phyloP scores from a whole-genome alignment of 2,329 filamentous ascomycete genomes.

The Elsinoe fawcettii region DNA sequence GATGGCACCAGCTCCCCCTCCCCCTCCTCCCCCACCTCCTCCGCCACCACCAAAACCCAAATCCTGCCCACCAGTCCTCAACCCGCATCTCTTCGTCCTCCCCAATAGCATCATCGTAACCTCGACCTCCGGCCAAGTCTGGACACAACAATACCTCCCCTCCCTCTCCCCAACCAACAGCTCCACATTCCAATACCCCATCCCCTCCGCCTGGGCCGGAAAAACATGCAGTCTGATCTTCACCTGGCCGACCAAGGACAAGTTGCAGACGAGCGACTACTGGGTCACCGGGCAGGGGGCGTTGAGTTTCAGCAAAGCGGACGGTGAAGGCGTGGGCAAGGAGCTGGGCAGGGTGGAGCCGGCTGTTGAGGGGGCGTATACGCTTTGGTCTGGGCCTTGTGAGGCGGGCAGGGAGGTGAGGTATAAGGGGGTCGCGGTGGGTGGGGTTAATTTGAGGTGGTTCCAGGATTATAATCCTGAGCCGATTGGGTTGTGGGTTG shows the following conservation, averaged over 20 bases:
- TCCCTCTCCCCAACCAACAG: constrained; percentile 32
- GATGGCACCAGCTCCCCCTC: not conserved
- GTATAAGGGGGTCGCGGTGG: not conserved
- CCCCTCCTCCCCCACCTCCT: not conserved
- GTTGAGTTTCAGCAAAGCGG: constrained; percentile 24
- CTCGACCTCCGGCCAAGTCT: constrained; percentile 7
- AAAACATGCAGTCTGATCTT: constrained; percentile 43
- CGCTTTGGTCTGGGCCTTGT: not conserved
- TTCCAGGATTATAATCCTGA: constrained; percentile 12
- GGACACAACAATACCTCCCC: constrained; percentile 28
- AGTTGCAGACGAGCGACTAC: constrained; percentile 31
- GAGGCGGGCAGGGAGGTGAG: constrained; percentile 4
- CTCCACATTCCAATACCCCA: constrained; percentile 41
- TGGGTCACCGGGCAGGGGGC: constrained; percentile 31
- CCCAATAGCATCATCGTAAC: constrained; percentile 12
- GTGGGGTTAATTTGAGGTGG: constrained; percentile 3
- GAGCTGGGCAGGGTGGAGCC: not conserved
- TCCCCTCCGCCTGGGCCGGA: constrained; percentile 33
- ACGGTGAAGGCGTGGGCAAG: not conserved
- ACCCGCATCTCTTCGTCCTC: constrained; percentile 9
- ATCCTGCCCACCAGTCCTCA: constrained; percentile 1
- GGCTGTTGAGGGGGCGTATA: not conserved
- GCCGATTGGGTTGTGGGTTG: constrained; percentile 14
- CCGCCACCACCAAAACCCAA: not conserved
- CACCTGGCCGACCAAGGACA: constrained; percentile 33